These are phyloP conservation scores for Cyclotella distinguenda DNA, from an alignment of 108 stramenopile genomes.

Conservation along the genomic window DNA sequence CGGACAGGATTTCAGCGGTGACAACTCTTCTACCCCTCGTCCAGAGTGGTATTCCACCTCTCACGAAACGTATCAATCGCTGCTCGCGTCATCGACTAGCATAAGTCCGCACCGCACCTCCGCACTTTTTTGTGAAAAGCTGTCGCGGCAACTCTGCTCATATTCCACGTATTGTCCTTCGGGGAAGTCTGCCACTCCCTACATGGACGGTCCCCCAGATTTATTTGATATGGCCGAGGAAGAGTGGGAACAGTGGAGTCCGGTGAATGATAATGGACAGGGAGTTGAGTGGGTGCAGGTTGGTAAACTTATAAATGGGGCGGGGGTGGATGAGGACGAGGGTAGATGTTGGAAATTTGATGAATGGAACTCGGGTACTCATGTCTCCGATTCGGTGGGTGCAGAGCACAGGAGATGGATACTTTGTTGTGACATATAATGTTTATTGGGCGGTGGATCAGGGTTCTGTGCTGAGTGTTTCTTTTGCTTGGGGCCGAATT, in stretches of 20 bases:
- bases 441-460: too few species aligned
- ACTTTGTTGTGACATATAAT: constrained; percentile 19
- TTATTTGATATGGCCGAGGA: neutral
- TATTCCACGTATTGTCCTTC: constrained; percentile 8
- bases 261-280: neutral
- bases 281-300: constrained; percentile 18
- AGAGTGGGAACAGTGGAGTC: constrained; percentile 15
- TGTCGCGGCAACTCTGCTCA: constrained; percentile 3
- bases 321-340: neutral
- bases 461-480: too few species aligned
- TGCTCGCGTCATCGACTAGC: neutral
- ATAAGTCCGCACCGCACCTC: neutral
- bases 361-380: neutral
- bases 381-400: neutral
- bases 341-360: constrained; percentile 16
- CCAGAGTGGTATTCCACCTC: constrained; percentile 18
- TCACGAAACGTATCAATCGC: neutral
- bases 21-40: neutral
- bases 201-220: neutral
- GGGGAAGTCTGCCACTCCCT: neutral
- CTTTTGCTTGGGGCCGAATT: too few species aligned
- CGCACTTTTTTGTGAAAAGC: neutral
- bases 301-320: constrained; percentile 2
- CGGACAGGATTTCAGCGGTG: neutral
- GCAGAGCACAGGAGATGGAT: constrained; percentile 4